phyloP scores from a whole-genome alignment of 306 rosid species.

The Prunus fruticosa region DNA sequence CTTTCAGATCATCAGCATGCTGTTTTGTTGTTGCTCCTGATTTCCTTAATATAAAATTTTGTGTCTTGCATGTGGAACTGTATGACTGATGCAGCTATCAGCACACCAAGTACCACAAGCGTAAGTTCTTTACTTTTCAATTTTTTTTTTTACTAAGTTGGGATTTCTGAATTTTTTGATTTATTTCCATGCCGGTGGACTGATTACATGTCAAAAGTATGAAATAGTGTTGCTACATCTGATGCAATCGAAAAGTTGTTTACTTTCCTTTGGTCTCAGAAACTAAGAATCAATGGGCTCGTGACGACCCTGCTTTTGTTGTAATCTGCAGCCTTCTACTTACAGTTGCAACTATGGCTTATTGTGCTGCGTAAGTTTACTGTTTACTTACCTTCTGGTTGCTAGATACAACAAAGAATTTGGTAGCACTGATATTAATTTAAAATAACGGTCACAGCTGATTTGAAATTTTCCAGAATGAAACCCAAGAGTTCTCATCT shows the following conservation, averaged over 20 bases:
- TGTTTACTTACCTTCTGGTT: constrained; percentile 22
- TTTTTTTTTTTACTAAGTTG: neutral
- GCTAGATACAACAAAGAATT: constrained; percentile 12
- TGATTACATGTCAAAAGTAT: neutral
- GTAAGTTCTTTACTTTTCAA: constrained; percentile 43
- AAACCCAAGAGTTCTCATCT: neutral
- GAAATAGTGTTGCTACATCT: neutral
- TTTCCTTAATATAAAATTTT: constrained; percentile 20
- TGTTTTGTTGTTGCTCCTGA: neutral
- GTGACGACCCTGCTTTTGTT: constrained; percentile 99
- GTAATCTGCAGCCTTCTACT: constrained; percentile 98
- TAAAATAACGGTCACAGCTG: constrained; percentile 10
- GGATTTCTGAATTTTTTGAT: neutral
- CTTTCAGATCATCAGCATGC: constrained; percentile 11
- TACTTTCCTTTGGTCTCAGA: constrained; percentile 50
- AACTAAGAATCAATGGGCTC: constrained; percentile 99
- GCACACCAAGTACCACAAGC: constrained; percentile 98
- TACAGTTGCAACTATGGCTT: constrained; percentile 81
- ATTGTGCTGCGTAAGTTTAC: constrained; percentile 96
- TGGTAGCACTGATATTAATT: constrained; percentile 19
- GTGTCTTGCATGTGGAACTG: constrained; percentile 42
- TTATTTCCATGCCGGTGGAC: neutral
- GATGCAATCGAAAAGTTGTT: constrained; percentile 7
- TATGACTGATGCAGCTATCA: constrained; percentile 79
- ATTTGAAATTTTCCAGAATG: neutral